Evolutionary conservation across 2,329 filamentous ascomycete species (phyloP), one percentile per base, ranked within the genome.

Genomic region (Pochonia chlamydosporia): DNA sequence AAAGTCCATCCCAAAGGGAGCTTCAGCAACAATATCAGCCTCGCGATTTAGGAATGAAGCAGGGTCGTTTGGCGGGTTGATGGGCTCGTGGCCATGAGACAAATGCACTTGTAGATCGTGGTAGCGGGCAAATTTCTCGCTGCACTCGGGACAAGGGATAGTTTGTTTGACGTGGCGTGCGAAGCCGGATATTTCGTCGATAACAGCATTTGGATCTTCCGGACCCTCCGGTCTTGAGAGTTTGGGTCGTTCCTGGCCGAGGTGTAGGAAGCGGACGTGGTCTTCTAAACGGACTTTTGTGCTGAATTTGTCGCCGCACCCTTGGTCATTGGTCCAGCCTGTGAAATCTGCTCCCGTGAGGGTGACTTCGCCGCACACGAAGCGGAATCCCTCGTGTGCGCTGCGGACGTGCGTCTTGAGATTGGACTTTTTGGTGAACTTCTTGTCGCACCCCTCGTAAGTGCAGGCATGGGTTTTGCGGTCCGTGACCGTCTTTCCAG

Each of bases 371-470:
- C 88, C 88, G 59, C 92, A 96, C n/a, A 88, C 73, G 59, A 88
- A 96, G 9, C 82, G 82, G 54, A 82, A 71, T 16, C 88, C 85
- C 54, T 89, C 78, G 61, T 96, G 92, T 0, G 85, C 83, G 10
- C 80, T 84, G 48, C 85, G 83, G 46, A 92, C 73, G 61, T 97
- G 92, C 0, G 84, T 80, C 14, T 84, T 87, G 44, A 95, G 74
- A 57, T 96, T 96, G n/a, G 85, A 85, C 51, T 79, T 82, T 60
- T 86, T 87, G 16, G 88, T 91, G 65, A 96, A 96, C 46, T 74
- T 80, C 59, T 87, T 88, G 47, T 70, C 73, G 63, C 91, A 96
- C 20, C 78, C 84, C 0, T 74, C 67, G 59, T 83, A 75, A 1
- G 81, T 76, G 62, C 92, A 96, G 1, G 69, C 63, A 43, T 85